These are phyloP conservation scores for Penicillium roqueforti DNA, from an alignment of 495 filamentous ascomycete species.

Conservation along the genomic window DNA sequence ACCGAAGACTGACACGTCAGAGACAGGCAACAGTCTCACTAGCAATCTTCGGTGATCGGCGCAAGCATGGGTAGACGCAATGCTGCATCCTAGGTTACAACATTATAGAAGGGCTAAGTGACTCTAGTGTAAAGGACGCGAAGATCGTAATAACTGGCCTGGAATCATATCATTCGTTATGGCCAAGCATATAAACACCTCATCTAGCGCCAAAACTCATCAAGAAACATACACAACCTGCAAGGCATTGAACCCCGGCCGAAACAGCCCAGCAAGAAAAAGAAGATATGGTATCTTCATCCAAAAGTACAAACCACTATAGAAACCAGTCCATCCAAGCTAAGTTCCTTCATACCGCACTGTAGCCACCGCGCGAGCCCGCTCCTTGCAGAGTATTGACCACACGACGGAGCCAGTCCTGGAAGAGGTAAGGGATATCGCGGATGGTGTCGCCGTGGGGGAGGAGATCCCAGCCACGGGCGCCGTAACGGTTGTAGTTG, in stretches of 20 bases:
- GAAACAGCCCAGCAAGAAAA: not conserved
- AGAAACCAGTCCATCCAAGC: not conserved
- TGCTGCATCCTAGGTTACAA: too few relatives aligned
- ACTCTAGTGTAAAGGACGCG: not conserved
- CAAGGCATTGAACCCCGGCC: not conserved
- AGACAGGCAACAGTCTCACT: too few relatives aligned
- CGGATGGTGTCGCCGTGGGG: slow-evolving; percentile 90
- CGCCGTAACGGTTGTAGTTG: slow-evolving; percentile 96
- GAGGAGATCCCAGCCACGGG: slow-evolving; percentile 90
- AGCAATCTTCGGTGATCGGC: too few relatives aligned
- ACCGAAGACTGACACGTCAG: too few relatives aligned
- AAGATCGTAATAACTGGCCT: not conserved
- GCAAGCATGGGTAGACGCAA: too few relatives aligned
- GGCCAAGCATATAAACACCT: slow-evolving; percentile 4
- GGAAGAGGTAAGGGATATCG: slow-evolving; percentile 86
- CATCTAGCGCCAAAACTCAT: slow-evolving; percentile 5
- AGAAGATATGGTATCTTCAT: not conserved
- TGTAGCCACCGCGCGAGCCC: slow-evolving; percentile 83
- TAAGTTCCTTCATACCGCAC: slow-evolving; percentile 62
- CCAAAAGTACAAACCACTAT: slow-evolving; percentile 7
- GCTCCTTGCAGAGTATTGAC: slow-evolving; percentile 79
- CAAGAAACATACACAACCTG: not conserved
- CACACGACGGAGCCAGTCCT: slow-evolving; percentile 77
- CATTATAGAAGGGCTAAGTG: not conserved
- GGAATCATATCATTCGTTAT: slow-evolving; percentile 3